Evolutionary conservation across 495 filamentous ascomycete species (phyloP).

Genomic region (Aspergillus bertholletiae): DNA sequence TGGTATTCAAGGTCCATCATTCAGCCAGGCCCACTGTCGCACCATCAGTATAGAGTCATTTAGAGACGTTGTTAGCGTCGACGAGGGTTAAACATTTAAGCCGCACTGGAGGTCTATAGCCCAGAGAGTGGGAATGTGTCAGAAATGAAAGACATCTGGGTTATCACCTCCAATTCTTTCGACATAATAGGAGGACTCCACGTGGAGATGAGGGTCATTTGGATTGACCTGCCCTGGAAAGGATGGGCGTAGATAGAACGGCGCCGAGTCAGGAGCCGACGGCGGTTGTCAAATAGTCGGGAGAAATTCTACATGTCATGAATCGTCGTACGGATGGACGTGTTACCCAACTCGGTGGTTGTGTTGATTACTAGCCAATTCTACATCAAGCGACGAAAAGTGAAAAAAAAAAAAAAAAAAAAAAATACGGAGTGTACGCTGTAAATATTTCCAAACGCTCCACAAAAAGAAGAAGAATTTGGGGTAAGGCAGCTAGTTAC

Average conservation of each 20-base stretch:
- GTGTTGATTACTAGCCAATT: neutral
- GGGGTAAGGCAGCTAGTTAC: constrained; percentile 48
- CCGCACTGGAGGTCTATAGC: constrained; percentile 65
- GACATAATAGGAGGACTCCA: constrained; percentile 56
- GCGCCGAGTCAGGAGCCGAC: constrained; percentile 26
- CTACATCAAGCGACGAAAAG: neutral
- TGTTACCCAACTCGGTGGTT: neutral
- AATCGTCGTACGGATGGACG: constrained; percentile 3
- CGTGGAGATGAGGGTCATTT: constrained; percentile 56
- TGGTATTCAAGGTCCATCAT: constrained; percentile 59
- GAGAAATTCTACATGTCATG: constrained; percentile 27
- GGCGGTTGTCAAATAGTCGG: constrained; percentile 25
- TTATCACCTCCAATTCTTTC: constrained; percentile 78
- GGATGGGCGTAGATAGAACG: constrained; percentile 40
- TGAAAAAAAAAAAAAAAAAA: too few species aligned
- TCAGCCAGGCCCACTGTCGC: constrained; percentile 52
- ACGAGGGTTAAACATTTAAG: constrained; percentile 61
- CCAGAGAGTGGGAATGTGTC: constrained; percentile 45
- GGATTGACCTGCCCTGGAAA: constrained; percentile 59
- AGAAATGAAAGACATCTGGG: constrained; percentile 62
- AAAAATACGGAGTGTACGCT: constrained; percentile 22
- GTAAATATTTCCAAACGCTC: constrained; percentile 51
- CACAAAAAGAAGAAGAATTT: constrained; percentile 42
- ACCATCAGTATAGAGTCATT: constrained; percentile 43
- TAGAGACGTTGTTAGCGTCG: constrained; percentile 57